Evolutionary conservation across 768 basidiomycete genomes (phyloP), one percentile per base, ranked within the genome.

Genomic region (Trametes meyenii): DNA sequence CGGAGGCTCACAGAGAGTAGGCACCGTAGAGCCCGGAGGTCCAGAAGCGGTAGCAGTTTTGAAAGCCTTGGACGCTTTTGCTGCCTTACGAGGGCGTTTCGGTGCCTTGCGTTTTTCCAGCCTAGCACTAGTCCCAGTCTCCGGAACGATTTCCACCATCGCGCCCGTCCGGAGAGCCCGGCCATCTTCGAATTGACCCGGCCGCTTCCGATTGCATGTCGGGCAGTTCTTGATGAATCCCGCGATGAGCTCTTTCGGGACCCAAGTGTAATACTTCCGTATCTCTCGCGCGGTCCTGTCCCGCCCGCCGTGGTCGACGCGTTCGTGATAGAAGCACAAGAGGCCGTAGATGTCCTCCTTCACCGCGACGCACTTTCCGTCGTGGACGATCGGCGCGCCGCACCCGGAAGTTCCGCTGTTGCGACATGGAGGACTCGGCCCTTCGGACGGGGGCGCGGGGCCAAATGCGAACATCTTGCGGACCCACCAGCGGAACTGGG

Each of bases 401-500:
- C 50, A 1, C 70, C 69, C n/a, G n/a, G n/a, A n/a, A 36, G 43
- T 49, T 14, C 39, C 42, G 55, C 50, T n/a, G 60, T 33, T 29
- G 13, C 26, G 43, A 3, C 3, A 17, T 16, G 10, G 3, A 40
- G 24, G 38, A 7, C 11, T 16, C 5, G 56, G 19, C 59, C 8
- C 61, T 17, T 10, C 45, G 46, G 35, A 14, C 14, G 33, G 36
- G 33, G 39, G 40, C n/a, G 24, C 43, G 55, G 11, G 65, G 70
- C 23, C 69, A 63, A 87, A 67, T 45, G 73, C 77, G 70, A 93
- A 93, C 86, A 88, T 92, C 78, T 89, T 90, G 68, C 89, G 85
- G 13, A 85, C 90, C 90, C 90, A 92, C 73, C 86, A 90, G 43
- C 89, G 82, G 72, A 92, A 92, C 69, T 91, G 89, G 1, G 89